Conservation (phyloP, 1,284 basidiomycete species). For the Ceratobasidium papillatum region DNA sequence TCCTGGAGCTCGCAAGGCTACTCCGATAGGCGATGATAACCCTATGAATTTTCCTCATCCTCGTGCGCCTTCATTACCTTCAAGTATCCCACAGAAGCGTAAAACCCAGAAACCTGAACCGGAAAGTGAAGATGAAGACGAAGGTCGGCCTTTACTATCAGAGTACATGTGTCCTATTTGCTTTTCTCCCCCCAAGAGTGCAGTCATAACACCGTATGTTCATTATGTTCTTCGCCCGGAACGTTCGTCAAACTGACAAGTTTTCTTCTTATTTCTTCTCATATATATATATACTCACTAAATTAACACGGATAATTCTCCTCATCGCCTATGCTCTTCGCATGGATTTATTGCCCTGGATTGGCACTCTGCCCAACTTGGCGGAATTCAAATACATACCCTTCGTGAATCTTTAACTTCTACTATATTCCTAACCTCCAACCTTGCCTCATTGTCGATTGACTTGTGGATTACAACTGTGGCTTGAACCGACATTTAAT, state of each 20-base stretch:
- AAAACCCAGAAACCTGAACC: background rate
- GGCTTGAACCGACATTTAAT: too few relatives aligned
- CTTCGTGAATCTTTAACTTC: too few relatives aligned
- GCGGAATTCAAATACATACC: too few relatives aligned
- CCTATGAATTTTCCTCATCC: background rate
- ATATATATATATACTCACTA: background rate
- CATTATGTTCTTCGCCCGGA: too few relatives aligned
- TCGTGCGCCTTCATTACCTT: background rate
- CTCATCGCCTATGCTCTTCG: too few relatives aligned
- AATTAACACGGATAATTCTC: background rate
- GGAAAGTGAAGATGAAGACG: slow-evolving; percentile 6
- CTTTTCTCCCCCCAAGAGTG: slow-evolving; percentile 20
- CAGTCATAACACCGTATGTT: slow-evolving; percentile 29
- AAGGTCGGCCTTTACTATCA: background rate
- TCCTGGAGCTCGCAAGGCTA: background rate
- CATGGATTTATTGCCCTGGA: too few relatives aligned
- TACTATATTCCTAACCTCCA: too few relatives aligned
- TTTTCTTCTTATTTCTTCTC: background rate
- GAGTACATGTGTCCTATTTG: slow-evolving; percentile 39
- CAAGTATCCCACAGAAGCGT: background rate
- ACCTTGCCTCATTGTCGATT: too few relatives aligned
- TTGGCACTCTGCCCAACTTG: too few relatives aligned
- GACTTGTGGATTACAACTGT: too few relatives aligned
- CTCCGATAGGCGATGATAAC: background rate
- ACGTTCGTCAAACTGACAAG: background rate